Evolutionary conservation across 2,329 filamentous ascomycete genomes (phyloP).

Genomic region (Hymenoscyphus infarciens): DNA sequence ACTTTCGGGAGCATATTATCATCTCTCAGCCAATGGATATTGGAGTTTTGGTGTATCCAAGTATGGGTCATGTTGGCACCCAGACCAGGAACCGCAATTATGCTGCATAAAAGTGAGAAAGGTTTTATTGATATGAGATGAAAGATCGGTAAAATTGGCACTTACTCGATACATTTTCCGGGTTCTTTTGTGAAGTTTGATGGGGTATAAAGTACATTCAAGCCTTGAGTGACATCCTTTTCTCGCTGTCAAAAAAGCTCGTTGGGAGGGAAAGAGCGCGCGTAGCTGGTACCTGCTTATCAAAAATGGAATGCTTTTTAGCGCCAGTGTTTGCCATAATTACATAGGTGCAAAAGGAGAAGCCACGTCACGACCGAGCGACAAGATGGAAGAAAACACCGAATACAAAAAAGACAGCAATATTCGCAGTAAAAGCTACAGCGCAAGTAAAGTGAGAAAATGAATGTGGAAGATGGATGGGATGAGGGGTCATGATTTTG

Average conservation of each 20-base stretch:
- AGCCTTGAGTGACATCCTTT: slow-evolving; percentile 6
- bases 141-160: background rate
- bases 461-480: background rate
- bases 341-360: background rate
- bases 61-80: slow-evolving; percentile 7
- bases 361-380: background rate
- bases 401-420: background rate
- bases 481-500: background rate
- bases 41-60: background rate
- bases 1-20: slow-evolving; percentile 5
- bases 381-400: background rate
- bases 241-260: background rate
- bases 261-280: background rate
- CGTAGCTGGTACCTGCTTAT: slow-evolving; percentile 5
- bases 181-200: slow-evolving; percentile 5
- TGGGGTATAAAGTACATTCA: slow-evolving; percentile 5
- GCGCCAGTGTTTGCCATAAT: slow-evolving; percentile 2
- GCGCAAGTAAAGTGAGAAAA: background rate
- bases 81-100: slow-evolving; percentile 9
- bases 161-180: slow-evolving; percentile 7
- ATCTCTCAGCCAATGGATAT: slow-evolving; percentile 8
- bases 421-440: background rate
- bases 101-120: background rate
- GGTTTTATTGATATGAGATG: no score
- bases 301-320: slow-evolving; percentile 10